These are phyloP conservation scores for Podila epigama DNA, from an alignment of 192 early-diverging fungal genomes.

Conservation along the genomic window DNA sequence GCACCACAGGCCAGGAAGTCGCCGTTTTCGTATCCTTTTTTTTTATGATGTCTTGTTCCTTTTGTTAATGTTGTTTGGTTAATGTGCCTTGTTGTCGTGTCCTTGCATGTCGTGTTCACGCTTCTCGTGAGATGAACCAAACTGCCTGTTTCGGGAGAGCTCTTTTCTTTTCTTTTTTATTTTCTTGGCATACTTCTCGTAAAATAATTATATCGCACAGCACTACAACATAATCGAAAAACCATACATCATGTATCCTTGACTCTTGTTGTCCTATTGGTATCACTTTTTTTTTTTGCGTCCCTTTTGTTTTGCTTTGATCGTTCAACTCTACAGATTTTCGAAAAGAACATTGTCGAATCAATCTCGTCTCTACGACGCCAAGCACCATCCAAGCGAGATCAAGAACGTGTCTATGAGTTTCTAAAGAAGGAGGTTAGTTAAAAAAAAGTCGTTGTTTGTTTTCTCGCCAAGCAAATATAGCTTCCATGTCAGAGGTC, in stretches of 20 bases:
- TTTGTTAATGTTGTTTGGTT: neutral
- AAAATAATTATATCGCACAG: too few species aligned
- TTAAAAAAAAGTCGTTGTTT: too few species aligned
- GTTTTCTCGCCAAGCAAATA: too few species aligned
- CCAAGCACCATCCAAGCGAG: constrained; percentile 49
- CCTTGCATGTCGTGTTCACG: neutral
- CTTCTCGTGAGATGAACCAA: neutral
- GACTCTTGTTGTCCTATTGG: constrained; percentile 12
- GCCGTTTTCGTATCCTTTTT: constrained; percentile 68
- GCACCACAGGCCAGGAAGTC: constrained; percentile 65
- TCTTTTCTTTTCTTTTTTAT: too few species aligned
- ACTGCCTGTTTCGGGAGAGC: too few species aligned
- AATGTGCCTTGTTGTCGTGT: neutral
- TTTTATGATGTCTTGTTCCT: constrained; percentile 2
- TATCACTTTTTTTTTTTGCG: neutral
- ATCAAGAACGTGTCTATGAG: constrained; percentile 58
- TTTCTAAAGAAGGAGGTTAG: constrained; percentile 67
- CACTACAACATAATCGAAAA: too few species aligned
- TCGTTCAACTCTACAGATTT: constrained; percentile 54
- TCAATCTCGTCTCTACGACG: constrained; percentile 56
- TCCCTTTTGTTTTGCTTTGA: neutral
- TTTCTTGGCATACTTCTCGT: too few species aligned
- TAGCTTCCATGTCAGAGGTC: too few species aligned
- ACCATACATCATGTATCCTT: constrained; percentile 13
- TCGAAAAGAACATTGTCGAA: constrained; percentile 77